Evolutionary conservation across 1,284 basidiomycete genomes (phyloP), one percentile per base, ranked within the genome.

Genomic region (Cryptococcus hybrid): DNA sequence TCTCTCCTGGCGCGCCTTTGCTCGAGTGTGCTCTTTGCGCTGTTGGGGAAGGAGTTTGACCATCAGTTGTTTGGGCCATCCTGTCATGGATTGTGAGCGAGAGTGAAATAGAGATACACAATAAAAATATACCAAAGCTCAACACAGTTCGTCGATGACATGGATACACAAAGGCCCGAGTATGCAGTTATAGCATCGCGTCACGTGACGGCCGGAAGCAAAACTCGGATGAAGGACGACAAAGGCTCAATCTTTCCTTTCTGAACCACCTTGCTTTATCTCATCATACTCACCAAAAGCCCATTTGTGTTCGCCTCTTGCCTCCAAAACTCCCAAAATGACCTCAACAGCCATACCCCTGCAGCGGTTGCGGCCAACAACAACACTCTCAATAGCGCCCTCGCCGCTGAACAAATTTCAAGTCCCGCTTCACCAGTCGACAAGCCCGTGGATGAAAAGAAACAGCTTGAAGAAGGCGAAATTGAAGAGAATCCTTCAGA

Each of bases 1-100:
- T 71, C 75, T 49, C 75, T 56, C 8, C 71, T 58, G 0, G 71
- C 71, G 37, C 66, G 57, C 15, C 74, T 59, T 7, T 68, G 63
- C n/a, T 65, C 69, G 11, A 56, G 54, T 1, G 61, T 48, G 9
- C 47, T 39, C n/a, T 47, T 50, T 2, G 34, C 47, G 34, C 47
- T 47, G 47, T 30, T 30, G 46, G 15, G 67, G 52, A 7, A 30
- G 18, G 18, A 18, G 18, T 18, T 18, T 18, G 18, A 18, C 18
- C 18, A 18, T 18, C 18, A 18, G 18, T 18, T 18, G 18, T 18
- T 18, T 18, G 18, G 18, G 18, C 18, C 18, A 18, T 18, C 18
- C 18, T 18, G 18, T 18, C 18, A 18, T 18, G 18, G 18, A 18
- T 18, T 18, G 18, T 18, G 18, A 18, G 18, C 18, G 18, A 18